phyloP scores from a whole-genome alignment of 148 eudicot species.

The Fagopyrum esculentum region DNA sequence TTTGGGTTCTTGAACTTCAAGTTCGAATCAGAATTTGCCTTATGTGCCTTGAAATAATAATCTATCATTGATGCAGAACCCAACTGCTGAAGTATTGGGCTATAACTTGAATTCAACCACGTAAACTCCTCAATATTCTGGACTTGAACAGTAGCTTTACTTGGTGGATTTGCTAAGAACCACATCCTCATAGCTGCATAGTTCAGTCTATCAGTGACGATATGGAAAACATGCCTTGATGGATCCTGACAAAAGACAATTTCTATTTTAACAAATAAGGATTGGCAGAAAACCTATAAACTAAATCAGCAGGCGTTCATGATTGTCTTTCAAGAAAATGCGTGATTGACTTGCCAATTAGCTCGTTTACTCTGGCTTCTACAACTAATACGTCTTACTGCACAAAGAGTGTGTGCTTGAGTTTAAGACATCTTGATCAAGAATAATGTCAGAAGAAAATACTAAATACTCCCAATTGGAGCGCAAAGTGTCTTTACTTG shows the following conservation, averaged over 20 bases:
- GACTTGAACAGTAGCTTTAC: constrained; percentile 61
- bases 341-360: constrained; percentile 1
- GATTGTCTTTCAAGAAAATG: background rate
- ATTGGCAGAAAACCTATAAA: background rate
- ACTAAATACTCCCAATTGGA: background rate
- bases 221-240: constrained; percentile 73
- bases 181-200: constrained; percentile 97
- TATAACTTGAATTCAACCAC: constrained; percentile 81
- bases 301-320: background rate
- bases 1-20: constrained; percentile 81
- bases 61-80: constrained; percentile 70
- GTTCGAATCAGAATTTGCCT: constrained; percentile 61
- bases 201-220: constrained; percentile 83
- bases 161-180: constrained; percentile 68
- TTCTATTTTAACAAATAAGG: background rate
- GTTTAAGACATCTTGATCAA: background rate
- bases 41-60: constrained; percentile 70
- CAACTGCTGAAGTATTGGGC: constrained; percentile 79
- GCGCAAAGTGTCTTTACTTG: background rate
- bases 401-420: background rate
- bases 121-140: constrained; percentile 81
- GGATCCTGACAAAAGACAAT: constrained; percentile 44
- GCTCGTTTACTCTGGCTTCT: constrained; percentile 3
- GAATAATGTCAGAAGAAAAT: background rate
- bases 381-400: background rate